Conservation (phyloP, 257 asterid genomes). For the Penstemon newberryi region DNA sequence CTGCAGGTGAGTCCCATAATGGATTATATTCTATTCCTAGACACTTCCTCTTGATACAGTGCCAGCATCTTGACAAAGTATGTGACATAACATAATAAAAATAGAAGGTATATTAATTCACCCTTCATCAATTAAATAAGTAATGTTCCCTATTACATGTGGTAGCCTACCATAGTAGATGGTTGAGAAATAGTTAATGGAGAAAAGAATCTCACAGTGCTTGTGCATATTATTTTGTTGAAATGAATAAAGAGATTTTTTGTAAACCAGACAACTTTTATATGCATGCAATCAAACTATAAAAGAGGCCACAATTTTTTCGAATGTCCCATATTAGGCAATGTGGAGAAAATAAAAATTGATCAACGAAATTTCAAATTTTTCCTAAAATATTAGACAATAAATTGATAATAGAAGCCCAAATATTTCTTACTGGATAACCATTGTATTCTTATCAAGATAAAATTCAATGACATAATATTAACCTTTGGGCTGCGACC, state of each 20-base stretch:
- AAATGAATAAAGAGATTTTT: conserved; percentile 9
- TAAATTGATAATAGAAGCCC: neutral
- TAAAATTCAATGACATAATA: conserved; percentile 15
- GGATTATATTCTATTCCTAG: neutral
- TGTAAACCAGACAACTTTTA: neutral
- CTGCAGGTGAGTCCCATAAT: neutral
- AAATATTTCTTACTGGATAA: conserved; percentile 4
- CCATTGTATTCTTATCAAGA: conserved; percentile 23
- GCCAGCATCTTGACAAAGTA: neutral
- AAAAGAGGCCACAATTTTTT: neutral
- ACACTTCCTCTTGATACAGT: conserved; percentile 8
- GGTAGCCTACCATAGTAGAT: neutral
- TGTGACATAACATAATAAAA: neutral
- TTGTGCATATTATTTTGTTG: conserved; percentile 4
- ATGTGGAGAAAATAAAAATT: conserved; percentile 1
- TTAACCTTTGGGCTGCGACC: conserved; percentile 92
- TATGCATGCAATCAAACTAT: neutral
- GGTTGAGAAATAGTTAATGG: neutral
- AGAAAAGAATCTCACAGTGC: conserved; percentile 7
- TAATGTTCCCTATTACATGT: neutral
- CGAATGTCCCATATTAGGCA: conserved; percentile 8
- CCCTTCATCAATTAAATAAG: neutral
- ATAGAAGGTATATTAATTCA: neutral
- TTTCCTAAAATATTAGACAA: neutral
- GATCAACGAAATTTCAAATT: neutral